A percentile compares a stretch with the other conserved stretches of the same genome.
phyloP scores from a whole-genome alignment of 2,329 filamentous ascomycete genomes.

The Aspergillus proliferans region DNA sequence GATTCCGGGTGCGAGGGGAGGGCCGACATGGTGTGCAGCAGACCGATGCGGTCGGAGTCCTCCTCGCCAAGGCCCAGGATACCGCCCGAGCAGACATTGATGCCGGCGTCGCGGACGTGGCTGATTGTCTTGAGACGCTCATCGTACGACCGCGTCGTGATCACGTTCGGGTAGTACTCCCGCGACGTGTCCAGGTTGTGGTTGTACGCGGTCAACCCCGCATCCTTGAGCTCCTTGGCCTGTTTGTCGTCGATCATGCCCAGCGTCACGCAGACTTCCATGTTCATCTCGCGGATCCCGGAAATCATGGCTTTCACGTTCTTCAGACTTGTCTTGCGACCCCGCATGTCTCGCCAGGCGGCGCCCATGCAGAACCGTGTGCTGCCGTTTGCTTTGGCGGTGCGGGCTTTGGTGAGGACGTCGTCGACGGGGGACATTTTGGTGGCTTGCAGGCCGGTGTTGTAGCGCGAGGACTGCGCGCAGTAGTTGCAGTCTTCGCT shows the following conservation, averaged over 20 bases:
- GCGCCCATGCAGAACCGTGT: conserved; percentile 94
- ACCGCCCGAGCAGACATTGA: conserved; percentile 85
- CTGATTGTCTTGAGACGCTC: conserved; percentile 74
- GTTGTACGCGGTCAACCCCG: conserved; percentile 85
- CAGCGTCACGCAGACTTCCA: conserved; percentile 90
- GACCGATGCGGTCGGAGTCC: conserved; percentile 69
- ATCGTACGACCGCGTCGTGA: conserved; percentile 80
- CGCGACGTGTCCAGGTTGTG: conserved; percentile 89
- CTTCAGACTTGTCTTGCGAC: conserved; percentile 72
- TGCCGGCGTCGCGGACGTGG: conserved; percentile 76
- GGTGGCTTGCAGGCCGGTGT: conserved; percentile 70
- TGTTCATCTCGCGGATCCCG: conserved; percentile 71
- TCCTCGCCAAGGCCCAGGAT: conserved; percentile 81
- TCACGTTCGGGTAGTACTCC: conserved; percentile 81
- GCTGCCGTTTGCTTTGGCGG: conserved; percentile 75
- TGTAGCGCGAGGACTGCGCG: conserved; percentile 77
- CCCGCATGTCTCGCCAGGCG: conserved; percentile 90
- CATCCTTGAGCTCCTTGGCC: conserved; percentile 73
- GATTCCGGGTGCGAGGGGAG: conserved; percentile 79
- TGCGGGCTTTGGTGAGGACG: conserved; percentile 69
- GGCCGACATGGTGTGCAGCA: conserved; percentile 75
- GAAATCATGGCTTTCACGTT: conserved; percentile 83
- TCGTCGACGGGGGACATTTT: conserved; percentile 74
- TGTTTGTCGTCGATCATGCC: conserved; percentile 83
- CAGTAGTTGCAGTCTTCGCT: conserved; percentile 92